Conservation (phyloP, 2,329 filamentous ascomycete species). For the Cytospora paraplurivora region DNA sequence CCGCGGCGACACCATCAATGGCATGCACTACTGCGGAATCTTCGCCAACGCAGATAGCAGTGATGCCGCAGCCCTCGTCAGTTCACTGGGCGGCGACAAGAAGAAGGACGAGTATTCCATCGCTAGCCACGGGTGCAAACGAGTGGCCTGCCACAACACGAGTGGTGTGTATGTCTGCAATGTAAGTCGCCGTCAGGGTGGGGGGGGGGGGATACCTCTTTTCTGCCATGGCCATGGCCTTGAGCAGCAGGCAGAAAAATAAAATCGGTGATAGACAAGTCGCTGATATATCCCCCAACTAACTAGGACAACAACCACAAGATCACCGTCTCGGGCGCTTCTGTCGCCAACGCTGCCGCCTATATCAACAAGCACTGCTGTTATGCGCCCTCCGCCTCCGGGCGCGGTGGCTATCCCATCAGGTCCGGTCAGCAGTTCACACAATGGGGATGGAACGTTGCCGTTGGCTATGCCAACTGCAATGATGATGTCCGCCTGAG, state of each 20-base stretch:
- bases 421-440: slow-evolving; percentile 25
- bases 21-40: slow-evolving; percentile 9
- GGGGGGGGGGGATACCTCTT: too few species aligned
- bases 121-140: slow-evolving; percentile 7
- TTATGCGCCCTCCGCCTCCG: background rate
- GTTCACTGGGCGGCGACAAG: background rate
- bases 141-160: slow-evolving; percentile 23
- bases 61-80: background rate
- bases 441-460: slow-evolving; percentile 23
- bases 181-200: slow-evolving; percentile 9
- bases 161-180: slow-evolving; percentile 24
- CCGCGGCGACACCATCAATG: background rate
- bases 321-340: slow-evolving; percentile 5
- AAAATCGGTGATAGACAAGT: too few species aligned
- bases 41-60: slow-evolving; percentile 12
- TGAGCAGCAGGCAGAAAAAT: background rate
- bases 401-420: background rate
- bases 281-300: background rate
- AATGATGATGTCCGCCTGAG: background rate
- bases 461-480: slow-evolving; percentile 20
- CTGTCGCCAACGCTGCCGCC: background rate
- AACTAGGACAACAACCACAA: slow-evolving; percentile 6
- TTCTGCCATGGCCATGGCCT: background rate
- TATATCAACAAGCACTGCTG: slow-evolving; percentile 10
- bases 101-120: slow-evolving; percentile 4